Percentiles rank a stretch among this genome's conserved stretches.
These are phyloP conservation scores for Chytriomyces sp. DNA, from an alignment of 192 early-diverging fungal genomes.

Conservation along the genomic window DNA sequence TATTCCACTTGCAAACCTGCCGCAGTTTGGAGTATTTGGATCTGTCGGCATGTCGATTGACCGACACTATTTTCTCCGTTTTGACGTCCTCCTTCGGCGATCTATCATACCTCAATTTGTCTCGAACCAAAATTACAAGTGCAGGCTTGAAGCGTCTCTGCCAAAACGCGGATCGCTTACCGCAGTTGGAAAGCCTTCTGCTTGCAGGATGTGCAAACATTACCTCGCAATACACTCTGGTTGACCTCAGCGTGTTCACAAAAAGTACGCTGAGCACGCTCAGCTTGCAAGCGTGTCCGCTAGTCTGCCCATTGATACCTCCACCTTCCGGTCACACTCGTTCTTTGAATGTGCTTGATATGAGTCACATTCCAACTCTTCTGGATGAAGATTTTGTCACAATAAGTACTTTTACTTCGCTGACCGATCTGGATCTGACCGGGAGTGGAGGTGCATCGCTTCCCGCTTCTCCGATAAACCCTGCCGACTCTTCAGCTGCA, in stretches of 20 bases:
- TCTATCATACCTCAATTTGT: conserved; percentile 37
- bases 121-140: conserved; percentile 62
- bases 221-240: conserved; percentile 2
- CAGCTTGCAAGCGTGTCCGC: conserved; percentile 18
- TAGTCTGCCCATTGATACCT: background rate
- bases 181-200: conserved; percentile 6
- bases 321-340: background rate
- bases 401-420: background rate
- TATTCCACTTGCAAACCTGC: conserved; percentile 22
- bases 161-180: conserved; percentile 12
- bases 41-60: conserved; percentile 2
- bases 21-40: conserved; percentile 13
- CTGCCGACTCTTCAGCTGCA: background rate
- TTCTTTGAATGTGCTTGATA: conserved; percentile 6
- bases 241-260: background rate
- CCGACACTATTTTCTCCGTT: conserved; percentile 23
- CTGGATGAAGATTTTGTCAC: conserved; percentile 1
- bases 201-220: conserved; percentile 28
- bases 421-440: conserved; percentile 25
- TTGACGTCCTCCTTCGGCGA: conserved; percentile 22
- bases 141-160: conserved; percentile 44
- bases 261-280: background rate
- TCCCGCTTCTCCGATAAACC: background rate
- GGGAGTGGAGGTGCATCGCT: conserved; percentile 1
- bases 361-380: background rate